A percentile compares a stretch with the other conserved stretches of the same genome.
Evolutionary conservation across 2,329 filamentous ascomycete genomes (phyloP).

Genomic region (Aspergillus neoniger): DNA sequence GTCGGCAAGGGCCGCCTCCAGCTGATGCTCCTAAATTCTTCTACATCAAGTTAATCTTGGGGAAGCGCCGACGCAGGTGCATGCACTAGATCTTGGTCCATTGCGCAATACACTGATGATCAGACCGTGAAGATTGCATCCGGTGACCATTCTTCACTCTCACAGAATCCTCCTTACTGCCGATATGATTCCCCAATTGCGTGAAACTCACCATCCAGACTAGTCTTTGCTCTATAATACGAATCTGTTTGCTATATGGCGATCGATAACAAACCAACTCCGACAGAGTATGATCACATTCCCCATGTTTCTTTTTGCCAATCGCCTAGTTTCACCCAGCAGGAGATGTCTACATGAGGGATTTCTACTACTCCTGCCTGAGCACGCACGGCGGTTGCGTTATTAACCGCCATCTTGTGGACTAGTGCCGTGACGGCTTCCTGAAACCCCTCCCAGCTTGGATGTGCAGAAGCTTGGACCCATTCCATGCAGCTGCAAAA

Average conservation of each 20-base stretch:
- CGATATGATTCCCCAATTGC: no score
- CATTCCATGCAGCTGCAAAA: background rate
- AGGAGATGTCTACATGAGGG: background rate
- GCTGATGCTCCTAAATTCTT: background rate
- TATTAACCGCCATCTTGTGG: background rate
- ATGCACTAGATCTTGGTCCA: background rate
- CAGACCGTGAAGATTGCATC: background rate
- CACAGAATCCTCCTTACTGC: no score
- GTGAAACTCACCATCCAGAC: conserved; percentile 7
- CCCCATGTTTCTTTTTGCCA: no score
- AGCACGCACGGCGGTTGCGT: background rate
- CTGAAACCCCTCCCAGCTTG: background rate
- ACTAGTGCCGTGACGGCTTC: background rate
- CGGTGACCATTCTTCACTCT: background rate
- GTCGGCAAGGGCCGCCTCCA: background rate
- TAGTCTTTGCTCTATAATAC: background rate
- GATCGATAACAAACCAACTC: no score
- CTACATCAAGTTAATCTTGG: background rate
- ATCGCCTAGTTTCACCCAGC: background rate
- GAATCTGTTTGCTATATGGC: no score
- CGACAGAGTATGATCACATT: no score
- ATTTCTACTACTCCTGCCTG: background rate
- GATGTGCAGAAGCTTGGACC: conserved; percentile 2
- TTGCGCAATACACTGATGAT: background rate
- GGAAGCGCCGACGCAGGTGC: background rate